Conservation (phyloP, 1,284 basidiomycete genomes). For the Melampsora americana region DNA sequence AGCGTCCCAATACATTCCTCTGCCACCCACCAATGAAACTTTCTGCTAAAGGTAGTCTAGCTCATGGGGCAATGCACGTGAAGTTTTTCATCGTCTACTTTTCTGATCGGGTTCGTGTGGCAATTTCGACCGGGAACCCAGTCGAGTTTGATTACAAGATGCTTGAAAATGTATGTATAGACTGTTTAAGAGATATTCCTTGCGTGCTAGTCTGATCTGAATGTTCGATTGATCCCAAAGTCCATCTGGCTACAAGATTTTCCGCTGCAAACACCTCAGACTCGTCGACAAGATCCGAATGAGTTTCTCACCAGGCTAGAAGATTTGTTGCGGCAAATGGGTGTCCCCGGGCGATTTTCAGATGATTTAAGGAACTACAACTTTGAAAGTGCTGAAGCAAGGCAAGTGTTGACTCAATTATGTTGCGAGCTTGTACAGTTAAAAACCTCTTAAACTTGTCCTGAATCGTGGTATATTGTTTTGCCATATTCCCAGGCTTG, state of each 20-base stretch:
- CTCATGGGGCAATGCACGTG: slow-evolving; percentile 33
- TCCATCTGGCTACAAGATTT: slow-evolving; percentile 44
- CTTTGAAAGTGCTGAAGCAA: slow-evolving; percentile 34
- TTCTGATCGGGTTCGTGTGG: slow-evolving; percentile 30
- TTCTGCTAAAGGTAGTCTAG: slow-evolving; percentile 9
- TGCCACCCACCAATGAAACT: slow-evolving; percentile 37
- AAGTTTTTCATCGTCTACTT: slow-evolving; percentile 40
- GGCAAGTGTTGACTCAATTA: slow-evolving; percentile 4
- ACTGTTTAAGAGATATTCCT: neutral
- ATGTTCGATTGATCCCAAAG: slow-evolving; percentile 2
- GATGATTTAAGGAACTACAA: slow-evolving; percentile 19
- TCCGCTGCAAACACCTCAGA: neutral
- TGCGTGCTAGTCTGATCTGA: neutral
- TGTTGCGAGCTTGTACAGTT: neutral
- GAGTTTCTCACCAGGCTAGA: slow-evolving; percentile 17
- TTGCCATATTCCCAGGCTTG: slow-evolving; percentile 4
- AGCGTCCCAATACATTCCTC: slow-evolving; percentile 28
- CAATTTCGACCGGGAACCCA: slow-evolving; percentile 34
- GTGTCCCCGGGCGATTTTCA: slow-evolving; percentile 25
- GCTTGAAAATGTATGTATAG: slow-evolving; percentile 30
- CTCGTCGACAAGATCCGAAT: neutral
- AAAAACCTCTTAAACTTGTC: no score
- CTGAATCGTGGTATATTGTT: no score
- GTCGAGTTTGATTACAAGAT: slow-evolving; percentile 32
- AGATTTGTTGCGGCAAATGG: slow-evolving; percentile 22